Conservation (phyloP, 2,329 filamentous ascomycete species). For the Stylonectria norvegica region DNA sequence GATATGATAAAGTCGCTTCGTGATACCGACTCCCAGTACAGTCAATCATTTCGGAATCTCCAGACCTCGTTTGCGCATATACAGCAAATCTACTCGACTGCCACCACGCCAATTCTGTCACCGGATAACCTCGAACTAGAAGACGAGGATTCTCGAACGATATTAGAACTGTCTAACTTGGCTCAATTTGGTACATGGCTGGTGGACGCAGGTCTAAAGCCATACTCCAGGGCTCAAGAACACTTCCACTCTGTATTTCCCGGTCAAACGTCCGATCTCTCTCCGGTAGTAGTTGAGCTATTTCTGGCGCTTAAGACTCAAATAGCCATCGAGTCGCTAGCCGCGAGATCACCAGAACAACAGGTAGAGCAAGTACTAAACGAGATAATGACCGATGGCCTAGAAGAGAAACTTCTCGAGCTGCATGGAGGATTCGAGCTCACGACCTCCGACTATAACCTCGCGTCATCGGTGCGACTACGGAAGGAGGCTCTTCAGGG, state of each 20-base stretch:
- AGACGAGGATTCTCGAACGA: slow-evolving; percentile 31
- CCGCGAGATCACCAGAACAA: slow-evolving; percentile 47
- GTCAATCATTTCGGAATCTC: slow-evolving; percentile 30
- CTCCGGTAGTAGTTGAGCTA: slow-evolving; percentile 40
- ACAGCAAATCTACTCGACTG: slow-evolving; percentile 33
- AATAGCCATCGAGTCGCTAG: slow-evolving; percentile 52
- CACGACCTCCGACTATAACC: slow-evolving; percentile 34
- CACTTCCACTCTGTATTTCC: slow-evolving; percentile 45
- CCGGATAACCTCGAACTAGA: slow-evolving; percentile 34
- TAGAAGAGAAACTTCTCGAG: slow-evolving; percentile 46
- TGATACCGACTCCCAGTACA: slow-evolving; percentile 33
- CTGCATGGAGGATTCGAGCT: slow-evolving; percentile 31
- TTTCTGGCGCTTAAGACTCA: slow-evolving; percentile 48
- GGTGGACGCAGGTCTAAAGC: slow-evolving; percentile 35
- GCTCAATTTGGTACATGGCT: slow-evolving; percentile 44
- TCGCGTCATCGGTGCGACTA: slow-evolving; percentile 32
- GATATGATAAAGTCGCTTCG: slow-evolving; percentile 33
- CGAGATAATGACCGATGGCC: slow-evolving; percentile 53
- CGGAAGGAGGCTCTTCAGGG: slow-evolving; percentile 33
- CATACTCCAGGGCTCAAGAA: slow-evolving; percentile 42
- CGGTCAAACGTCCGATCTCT: slow-evolving; percentile 43
- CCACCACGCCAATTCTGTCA: slow-evolving; percentile 30
- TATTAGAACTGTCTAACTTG: slow-evolving; percentile 48
- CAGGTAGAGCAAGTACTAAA: slow-evolving; percentile 50
- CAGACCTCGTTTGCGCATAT: slow-evolving; percentile 33